Evolutionary conservation across 2,329 filamentous ascomycete genomes (phyloP).

Genomic region (Trichoderma hamatum): DNA sequence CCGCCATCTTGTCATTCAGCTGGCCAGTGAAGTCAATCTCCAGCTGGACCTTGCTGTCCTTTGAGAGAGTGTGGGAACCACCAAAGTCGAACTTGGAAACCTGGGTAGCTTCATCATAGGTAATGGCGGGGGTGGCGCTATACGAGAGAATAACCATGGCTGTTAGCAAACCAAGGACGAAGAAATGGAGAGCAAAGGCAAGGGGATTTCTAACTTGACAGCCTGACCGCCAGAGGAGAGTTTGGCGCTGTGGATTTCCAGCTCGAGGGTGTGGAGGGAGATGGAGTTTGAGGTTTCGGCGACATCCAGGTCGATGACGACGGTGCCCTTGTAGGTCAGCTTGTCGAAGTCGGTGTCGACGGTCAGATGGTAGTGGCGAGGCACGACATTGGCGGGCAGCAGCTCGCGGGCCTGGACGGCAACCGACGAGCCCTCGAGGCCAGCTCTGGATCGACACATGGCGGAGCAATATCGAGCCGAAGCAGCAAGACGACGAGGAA

Average conservation of each 20-base stretch:
- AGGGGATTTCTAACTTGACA: conserved; percentile 44
- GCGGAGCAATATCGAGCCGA: conserved; percentile 23
- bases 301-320: conserved; percentile 85
- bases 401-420: conserved; percentile 65
- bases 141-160: background rate
- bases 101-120: conserved; percentile 78
- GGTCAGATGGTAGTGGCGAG: conserved; percentile 87
- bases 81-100: conserved; percentile 80
- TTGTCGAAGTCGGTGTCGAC: conserved; percentile 89
- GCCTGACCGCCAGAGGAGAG: conserved; percentile 51
- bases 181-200: background rate
- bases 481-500: conserved; percentile 7
- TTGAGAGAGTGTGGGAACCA: conserved; percentile 61
- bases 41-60: conserved; percentile 73
- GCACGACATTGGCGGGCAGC: conserved; percentile 87
- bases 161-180: background rate
- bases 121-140: conserved; percentile 50
- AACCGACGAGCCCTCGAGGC: conserved; percentile 26
- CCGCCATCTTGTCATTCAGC: conserved; percentile 94
- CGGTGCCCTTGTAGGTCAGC: conserved; percentile 83
- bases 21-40: conserved; percentile 68
- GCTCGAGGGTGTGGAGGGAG: conserved; percentile 83
- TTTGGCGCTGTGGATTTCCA: conserved; percentile 73
- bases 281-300: conserved; percentile 82
- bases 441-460: conserved; percentile 27